A percentile compares a stretch with the other conserved stretches of the same genome.
phyloP scores from a whole-genome alignment of 768 basidiomycete genomes.

The Boletus bicolor region DNA sequence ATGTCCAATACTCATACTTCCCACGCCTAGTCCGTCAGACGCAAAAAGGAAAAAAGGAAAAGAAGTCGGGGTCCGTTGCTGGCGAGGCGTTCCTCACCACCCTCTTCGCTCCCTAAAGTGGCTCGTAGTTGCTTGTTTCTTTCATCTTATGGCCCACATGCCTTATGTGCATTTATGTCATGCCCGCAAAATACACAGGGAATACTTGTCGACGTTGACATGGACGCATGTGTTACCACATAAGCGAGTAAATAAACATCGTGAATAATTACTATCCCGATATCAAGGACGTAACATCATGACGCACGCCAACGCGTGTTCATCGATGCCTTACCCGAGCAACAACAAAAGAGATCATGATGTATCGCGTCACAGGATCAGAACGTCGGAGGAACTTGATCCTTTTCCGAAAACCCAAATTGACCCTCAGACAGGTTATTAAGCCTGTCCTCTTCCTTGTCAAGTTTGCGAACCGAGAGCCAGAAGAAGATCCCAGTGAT shows the following conservation, averaged over 20 bases:
- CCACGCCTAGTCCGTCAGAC: constrained; percentile 61
- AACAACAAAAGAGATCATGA: background rate
- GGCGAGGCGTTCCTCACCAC: constrained; percentile 82
- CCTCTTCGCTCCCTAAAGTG: constrained; percentile 76
- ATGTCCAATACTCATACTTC: constrained; percentile 5
- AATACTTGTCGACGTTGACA: background rate
- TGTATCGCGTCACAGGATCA: background rate
- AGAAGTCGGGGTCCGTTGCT: constrained; percentile 67
- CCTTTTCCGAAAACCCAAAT: constrained; percentile 16
- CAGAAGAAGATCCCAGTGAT: constrained; percentile 54
- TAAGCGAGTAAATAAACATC: background rate
- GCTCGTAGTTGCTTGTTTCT: constrained; percentile 4
- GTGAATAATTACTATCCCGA: background rate
- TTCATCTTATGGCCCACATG: constrained; percentile 9
- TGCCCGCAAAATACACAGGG: constrained; percentile 14
- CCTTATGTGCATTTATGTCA: constrained; percentile 15
- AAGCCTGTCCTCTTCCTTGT: constrained; percentile 58
- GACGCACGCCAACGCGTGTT: background rate
- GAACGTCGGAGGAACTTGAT: background rate
- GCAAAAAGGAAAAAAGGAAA: constrained; percentile 51
- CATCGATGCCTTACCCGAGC: background rate
- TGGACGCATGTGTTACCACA: background rate
- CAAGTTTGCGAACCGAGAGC: constrained; percentile 52
- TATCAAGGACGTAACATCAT: background rate
- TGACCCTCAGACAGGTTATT: constrained; percentile 50